These are phyloP conservation scores for Hypericum perforatum DNA, from an alignment of 345 rosid species.

Conservation along the genomic window DNA sequence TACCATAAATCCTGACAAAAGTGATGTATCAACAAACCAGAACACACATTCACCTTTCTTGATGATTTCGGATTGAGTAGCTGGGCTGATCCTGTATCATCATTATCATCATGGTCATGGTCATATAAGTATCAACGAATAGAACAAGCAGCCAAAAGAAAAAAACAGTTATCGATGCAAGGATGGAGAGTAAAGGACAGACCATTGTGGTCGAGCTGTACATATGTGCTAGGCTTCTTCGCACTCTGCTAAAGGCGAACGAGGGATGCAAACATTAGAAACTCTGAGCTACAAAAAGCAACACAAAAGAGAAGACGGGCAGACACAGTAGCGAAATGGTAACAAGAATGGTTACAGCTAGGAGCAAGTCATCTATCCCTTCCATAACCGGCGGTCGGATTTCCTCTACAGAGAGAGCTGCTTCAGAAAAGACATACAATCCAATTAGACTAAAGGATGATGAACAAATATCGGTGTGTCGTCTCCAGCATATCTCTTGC, in stretches of 20 bases:
- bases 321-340: no score
- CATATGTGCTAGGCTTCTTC: no score
- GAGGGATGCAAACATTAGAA: constrained; percentile 11
- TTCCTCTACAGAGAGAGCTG: constrained; percentile 33
- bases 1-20: no score
- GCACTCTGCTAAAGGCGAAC: no score
- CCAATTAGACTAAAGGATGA: not conserved
- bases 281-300: not conserved
- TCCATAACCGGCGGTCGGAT: constrained; percentile 59
- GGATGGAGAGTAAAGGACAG: no score
- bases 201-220: no score
- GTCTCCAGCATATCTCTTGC: no score
- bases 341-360: constrained; percentile 30
- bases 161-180: not conserved
- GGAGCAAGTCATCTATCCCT: constrained; percentile 40
- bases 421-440: not conserved
- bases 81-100: constrained; percentile 39
- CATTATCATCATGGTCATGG: no score
- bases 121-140: no score
- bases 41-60: constrained; percentile 33
- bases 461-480: not conserved
- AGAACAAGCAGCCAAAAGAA: constrained; percentile 1
- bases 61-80: constrained; percentile 55
- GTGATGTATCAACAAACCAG: no score
- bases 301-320: constrained; percentile 2